phyloP scores from a whole-genome alignment of 768 basidiomycete species.

The Termitomyces sp. region DNA sequence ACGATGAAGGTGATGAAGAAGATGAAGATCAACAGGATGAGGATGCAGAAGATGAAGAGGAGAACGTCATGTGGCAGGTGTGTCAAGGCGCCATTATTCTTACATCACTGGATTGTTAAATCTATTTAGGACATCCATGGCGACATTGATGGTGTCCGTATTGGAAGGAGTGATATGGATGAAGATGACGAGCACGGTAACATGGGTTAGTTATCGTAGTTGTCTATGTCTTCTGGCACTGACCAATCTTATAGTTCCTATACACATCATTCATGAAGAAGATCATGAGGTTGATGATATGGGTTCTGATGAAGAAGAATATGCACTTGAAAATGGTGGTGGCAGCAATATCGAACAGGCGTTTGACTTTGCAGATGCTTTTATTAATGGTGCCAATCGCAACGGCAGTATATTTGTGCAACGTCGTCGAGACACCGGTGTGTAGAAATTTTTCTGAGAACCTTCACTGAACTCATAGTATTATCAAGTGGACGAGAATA shows the following conservation, averaged over 20 bases:
- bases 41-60: constrained; percentile 43
- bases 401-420: constrained; percentile 46
- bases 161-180: constrained; percentile 48
- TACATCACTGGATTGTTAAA: not conserved
- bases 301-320: constrained; percentile 61
- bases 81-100: constrained; percentile 10
- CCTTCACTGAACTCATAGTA: constrained; percentile 4
- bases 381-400: constrained; percentile 40
- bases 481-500: constrained; percentile 45
- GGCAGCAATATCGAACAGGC: constrained; percentile 42
- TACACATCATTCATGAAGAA: constrained; percentile 60
- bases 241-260: constrained; percentile 29
- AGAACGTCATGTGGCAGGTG: constrained; percentile 62
- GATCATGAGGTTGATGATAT: constrained; percentile 61
- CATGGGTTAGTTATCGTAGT: constrained; percentile 24
- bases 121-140: constrained; percentile 48
- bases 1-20: constrained; percentile 38
- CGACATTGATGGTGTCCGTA: constrained; percentile 39
- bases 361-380: constrained; percentile 53
- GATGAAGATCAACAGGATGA: constrained; percentile 43
- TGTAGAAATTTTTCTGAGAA: constrained; percentile 16
- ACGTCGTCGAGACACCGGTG: constrained; percentile 54
- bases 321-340: constrained; percentile 30
- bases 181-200: constrained; percentile 61
- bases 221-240: not conserved